Evolutionary conservation across 2,329 filamentous ascomycete genomes (phyloP).

Genomic region (Colletotrichum spinosum): DNA sequence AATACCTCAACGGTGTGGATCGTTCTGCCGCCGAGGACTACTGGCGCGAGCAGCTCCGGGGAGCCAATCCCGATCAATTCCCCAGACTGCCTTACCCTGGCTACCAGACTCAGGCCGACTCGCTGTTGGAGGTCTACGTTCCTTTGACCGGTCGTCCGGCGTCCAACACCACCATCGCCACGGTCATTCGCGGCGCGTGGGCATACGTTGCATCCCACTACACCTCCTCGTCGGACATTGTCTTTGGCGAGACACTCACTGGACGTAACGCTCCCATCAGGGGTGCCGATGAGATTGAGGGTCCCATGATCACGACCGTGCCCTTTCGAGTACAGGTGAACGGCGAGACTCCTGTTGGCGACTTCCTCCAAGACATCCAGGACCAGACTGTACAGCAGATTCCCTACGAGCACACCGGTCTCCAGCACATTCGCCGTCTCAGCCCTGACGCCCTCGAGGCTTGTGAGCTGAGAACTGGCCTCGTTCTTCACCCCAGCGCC

Average conservation of each 20-base stretch:
- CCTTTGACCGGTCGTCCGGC: constrained; percentile 47
- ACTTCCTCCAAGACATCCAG: constrained; percentile 69
- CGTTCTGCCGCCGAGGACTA: constrained; percentile 54
- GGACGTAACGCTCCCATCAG: constrained; percentile 63
- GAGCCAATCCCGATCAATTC: constrained; percentile 59
- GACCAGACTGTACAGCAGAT: constrained; percentile 67
- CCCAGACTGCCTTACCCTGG: constrained; percentile 58
- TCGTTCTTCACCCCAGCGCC: constrained; percentile 64
- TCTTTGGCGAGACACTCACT: constrained; percentile 70
- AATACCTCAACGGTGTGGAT: constrained; percentile 56
- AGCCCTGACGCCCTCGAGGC: constrained; percentile 66
- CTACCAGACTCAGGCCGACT: constrained; percentile 64
- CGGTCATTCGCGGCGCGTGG: constrained; percentile 70
- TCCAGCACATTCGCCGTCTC: constrained; percentile 69
- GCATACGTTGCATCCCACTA: constrained; percentile 66
- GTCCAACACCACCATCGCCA: constrained; percentile 63
- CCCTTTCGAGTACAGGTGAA: constrained; percentile 64
- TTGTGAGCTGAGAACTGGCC: constrained; percentile 65
- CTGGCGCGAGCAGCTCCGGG: constrained; percentile 59
- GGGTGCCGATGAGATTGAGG: constrained; percentile 66
- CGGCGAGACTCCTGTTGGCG: constrained; percentile 53
- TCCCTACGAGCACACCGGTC: constrained; percentile 72
- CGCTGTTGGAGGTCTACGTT: constrained; percentile 65
- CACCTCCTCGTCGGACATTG: constrained; percentile 62
- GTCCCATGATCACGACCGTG: constrained; percentile 71